Percentiles rank a stretch among this genome's conserved stretches.
Conservation (phyloP, 2,329 filamentous ascomycete genomes). For the Beauveria sp. region DNA sequence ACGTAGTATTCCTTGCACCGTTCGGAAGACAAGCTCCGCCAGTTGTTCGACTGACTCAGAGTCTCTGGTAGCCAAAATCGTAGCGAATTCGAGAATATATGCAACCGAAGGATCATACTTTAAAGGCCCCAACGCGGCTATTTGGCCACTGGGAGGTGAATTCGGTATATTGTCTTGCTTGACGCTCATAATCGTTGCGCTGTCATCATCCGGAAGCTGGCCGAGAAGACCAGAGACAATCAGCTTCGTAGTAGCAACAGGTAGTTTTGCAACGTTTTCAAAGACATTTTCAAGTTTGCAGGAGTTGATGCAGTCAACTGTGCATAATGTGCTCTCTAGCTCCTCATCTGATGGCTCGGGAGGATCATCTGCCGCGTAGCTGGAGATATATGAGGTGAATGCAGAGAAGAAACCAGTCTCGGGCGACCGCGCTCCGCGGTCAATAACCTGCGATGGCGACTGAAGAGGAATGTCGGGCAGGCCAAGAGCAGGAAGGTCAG, state of each 20-base stretch:
- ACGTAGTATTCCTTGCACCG: conserved; percentile 72
- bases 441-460: conserved; percentile 84
- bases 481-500: conserved; percentile 55
- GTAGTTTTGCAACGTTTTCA: conserved; percentile 59
- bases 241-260: conserved; percentile 22
- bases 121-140: conserved; percentile 31
- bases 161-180: conserved; percentile 72
- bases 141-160: conserved; percentile 48
- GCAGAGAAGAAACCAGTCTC: conserved; percentile 89
- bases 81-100: conserved; percentile 87
- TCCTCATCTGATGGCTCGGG: conserved; percentile 97
- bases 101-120: conserved; percentile 79
- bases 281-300: conserved; percentile 81
- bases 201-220: conserved; percentile 76
- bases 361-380: conserved; percentile 94
- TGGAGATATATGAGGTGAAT: conserved; percentile 95
- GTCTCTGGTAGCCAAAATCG: conserved; percentile 71
- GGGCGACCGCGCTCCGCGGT: conserved; percentile 67
- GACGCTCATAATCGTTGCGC: conserved; percentile 73
- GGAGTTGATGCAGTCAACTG: conserved; percentile 87
- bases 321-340: conserved; percentile 87
- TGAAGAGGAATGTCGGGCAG: conserved; percentile 82
- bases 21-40: conserved; percentile 72
- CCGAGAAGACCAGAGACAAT: conserved; percentile 64
- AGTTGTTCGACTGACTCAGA: conserved; percentile 62